Conservation (phyloP, 352 stramenopile species). For the Globisporangium abappressorium region DNA sequence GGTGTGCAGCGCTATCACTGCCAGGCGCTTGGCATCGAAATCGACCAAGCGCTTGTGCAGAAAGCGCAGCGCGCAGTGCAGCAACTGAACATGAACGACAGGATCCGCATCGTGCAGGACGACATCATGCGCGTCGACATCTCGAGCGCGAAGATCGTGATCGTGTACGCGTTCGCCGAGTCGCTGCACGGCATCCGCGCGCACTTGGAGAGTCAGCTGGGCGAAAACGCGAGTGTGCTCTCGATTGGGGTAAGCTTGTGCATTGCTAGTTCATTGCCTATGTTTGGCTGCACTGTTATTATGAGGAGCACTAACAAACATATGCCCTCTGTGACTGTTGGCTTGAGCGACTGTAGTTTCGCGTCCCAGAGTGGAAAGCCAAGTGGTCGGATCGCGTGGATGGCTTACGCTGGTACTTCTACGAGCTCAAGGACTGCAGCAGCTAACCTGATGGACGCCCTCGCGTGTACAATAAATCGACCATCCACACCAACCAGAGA, state of each 20-base stretch:
- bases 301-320: neutral
- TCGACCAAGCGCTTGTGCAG: conserved; percentile 53
- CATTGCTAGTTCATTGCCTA: neutral
- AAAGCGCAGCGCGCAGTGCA: conserved; percentile 28
- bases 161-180: conserved; percentile 84
- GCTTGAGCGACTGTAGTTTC: conserved; percentile 50
- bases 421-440: conserved; percentile 38
- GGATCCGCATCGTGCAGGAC: conserved; percentile 45
- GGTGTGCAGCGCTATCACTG: conserved; percentile 57
- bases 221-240: conserved; percentile 41
- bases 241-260: conserved; percentile 69
- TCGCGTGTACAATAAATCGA: neutral
- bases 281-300: neutral
- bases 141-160: conserved; percentile 52
- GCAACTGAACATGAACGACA: conserved; percentile 23
- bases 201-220: conserved; percentile 42
- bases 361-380: conserved; percentile 64
- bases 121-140: conserved; percentile 64
- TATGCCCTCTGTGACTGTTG: neutral
- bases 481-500: neutral
- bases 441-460: neutral
- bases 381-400: conserved; percentile 43
- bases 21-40: conserved; percentile 65
- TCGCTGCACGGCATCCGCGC: conserved; percentile 62
- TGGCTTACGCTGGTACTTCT: conserved; percentile 76